Evolutionary conservation across 164 flowering plant species (phyloP), one percentile per base, ranked within the genome.

Genomic region (Aristolochia fimbriata): DNA sequence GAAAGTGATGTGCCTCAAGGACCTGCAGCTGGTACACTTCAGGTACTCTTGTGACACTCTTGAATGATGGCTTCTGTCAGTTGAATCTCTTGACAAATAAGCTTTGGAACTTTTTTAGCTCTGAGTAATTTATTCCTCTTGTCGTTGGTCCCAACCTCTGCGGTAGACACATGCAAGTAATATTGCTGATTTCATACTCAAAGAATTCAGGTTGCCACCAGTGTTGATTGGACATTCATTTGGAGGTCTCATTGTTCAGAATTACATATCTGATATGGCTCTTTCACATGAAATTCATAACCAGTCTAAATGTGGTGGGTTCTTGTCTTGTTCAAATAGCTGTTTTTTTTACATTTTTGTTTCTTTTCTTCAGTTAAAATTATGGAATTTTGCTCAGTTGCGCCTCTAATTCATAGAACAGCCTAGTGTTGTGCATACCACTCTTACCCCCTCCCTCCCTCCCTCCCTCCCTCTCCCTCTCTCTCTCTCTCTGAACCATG

Each of bases 111-210:
- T 53, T 21, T 17, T 4, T 53, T 19, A 24, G 16, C 24, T 53
- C 56, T 24, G 30, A n/a, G 2, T 6, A 15, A 19, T 53, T 19
- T 37, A 22, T 3, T 49, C 16, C 22, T 17, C 22, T 20, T 49
- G 19, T 49, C 14, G 6, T 49, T 49, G 6, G 19, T 61, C 56
- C 55, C 24, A 63, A 23, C 66, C 60, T 65, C 52, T 78, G 77
- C 85, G 79, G 85, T 86, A 90, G 97, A 87, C 97, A 62, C 97
- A 90, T 77, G 87, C 97, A 47, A 74, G 77, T 67, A 82, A 87
- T 77, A 71, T 87, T 61, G 90, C 90, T 67, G 76, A 83, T 58
- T 90, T 87, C 71, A 85, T 90, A 61, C 57, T 48, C 51, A 75
- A 68, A 61, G 82, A 77, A 55, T 59, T 85, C 49, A 73, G 31